phyloP scores from a whole-genome alignment of 75 land plant genomes.

The Adiantum capillusveneris region DNA sequence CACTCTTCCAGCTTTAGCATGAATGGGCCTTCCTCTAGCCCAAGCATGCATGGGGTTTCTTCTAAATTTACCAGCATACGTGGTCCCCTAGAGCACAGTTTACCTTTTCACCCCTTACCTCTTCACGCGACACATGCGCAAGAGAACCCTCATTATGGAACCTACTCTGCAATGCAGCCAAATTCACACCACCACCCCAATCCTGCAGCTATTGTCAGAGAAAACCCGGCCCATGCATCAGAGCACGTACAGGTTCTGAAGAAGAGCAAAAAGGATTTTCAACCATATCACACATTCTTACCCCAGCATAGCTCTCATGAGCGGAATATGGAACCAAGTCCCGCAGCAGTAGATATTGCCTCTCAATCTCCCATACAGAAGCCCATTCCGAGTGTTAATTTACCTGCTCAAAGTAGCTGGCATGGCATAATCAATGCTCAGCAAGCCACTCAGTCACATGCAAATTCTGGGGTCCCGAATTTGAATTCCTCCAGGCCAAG shows the following conservation, averaged over 20 bases:
- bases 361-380: slow-evolving; percentile 1
- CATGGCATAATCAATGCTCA: not conserved
- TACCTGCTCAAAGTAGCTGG: not conserved
- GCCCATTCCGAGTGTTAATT: not conserved
- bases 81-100: too few relatives aligned
- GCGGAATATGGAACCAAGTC: not conserved
- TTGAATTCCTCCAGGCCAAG: slow-evolving; percentile 7
- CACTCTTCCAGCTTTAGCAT: too few relatives aligned
- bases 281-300: not conserved
- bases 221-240: too few relatives aligned
- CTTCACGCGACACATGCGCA: too few relatives aligned
- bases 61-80: too few relatives aligned
- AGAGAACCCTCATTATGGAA: too few relatives aligned
- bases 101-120: too few relatives aligned
- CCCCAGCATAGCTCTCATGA: slow-evolving; percentile 1
- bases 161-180: too few relatives aligned
- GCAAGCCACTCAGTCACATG: not conserved
- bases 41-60: too few relatives aligned
- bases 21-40: too few relatives aligned
- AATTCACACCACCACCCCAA: too few relatives aligned
- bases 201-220: too few relatives aligned
- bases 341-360: not conserved
- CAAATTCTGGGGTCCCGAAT: not conserved
- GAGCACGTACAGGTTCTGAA: not conserved
- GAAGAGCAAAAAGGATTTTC: not conserved